Evolutionary conservation across 305 asterid genomes (phyloP), one percentile per base, ranked within the genome.

Genomic region (Solanum aculeatissimum): DNA sequence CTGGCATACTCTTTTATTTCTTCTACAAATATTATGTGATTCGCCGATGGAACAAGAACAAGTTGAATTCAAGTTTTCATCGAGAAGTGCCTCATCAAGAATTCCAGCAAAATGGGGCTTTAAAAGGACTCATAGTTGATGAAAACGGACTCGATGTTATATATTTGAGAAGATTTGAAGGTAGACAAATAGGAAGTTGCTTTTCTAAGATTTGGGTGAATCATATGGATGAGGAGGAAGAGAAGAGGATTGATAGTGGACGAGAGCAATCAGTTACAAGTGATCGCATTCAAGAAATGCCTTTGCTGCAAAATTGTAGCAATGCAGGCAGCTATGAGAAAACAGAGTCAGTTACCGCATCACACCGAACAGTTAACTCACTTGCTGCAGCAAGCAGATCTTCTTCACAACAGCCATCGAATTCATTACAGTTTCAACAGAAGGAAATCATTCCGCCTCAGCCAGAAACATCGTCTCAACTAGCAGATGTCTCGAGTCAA

Each of bases 121-220:
- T 93, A 32, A 88, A 86, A 75, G 95, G 98, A 65, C 62, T 93
- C 6, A 85, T 95, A 49, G 92, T 95, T 10, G 97, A 95, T 49
- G 97, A 93, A 81, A 90, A 92, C 72, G 98, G 96, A 27, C 78
- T 86, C 84, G 98, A 95, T 84, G 93, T 95, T 84, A 57, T 93
- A 74, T 95, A 94, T 75, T 65, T 94, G 85, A 85, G 94, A 81
- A 91, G 77, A 83, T 53, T 88, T 23, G 91, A 90, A 8, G 89
- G 70, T 15, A 88, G 89, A 25, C 80, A 87, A 18, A 74, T 88
- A 54, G 47, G 90, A 8, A 85, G 92, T 16, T 90, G 93, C 63
- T 92, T 92, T 68, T 91, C 97, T 1, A 94, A 92, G 92, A 93
- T 92, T 74, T 94, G 97, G 96, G 84, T 72, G 85, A 92, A 92